phyloP scores from a whole-genome alignment of 129 eudicot species.

The Lactuca sativa region DNA sequence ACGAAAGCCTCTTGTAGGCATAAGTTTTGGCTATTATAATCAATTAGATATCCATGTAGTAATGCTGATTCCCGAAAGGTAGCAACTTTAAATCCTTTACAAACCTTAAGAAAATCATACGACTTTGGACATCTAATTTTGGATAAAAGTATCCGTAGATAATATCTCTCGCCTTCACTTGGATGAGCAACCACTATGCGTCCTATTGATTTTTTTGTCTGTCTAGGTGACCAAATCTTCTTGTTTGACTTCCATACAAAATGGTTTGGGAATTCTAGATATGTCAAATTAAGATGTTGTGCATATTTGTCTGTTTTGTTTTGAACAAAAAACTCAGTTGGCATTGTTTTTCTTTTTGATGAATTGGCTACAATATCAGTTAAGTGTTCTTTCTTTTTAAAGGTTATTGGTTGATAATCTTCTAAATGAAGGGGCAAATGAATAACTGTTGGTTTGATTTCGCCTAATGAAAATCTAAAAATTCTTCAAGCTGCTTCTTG shows the following conservation, averaged over 20 bases:
- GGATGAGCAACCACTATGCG: conserved; percentile 7
- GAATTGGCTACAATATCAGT: too few species aligned
- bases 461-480: too few species aligned
- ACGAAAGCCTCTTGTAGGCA: neutral
- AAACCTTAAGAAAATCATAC: neutral
- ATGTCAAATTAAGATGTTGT: too few species aligned
- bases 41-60: neutral
- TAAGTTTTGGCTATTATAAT: neutral
- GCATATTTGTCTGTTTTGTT: too few species aligned
- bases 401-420: too few species aligned
- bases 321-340: too few species aligned
- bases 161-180: conserved; percentile 13
- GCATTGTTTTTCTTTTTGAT: too few species aligned
- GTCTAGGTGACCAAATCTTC: neutral
- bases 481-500: too few species aligned
- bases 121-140: neutral
- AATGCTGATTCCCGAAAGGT: conserved; percentile 6
- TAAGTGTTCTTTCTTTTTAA: too few species aligned
- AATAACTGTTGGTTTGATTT: too few species aligned
- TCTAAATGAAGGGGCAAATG: too few species aligned
- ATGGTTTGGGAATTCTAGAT: neutral
- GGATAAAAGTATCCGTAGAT: neutral
- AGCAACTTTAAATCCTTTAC: neutral
- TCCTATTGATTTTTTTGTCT: neutral
- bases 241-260: conserved; percentile 3